phyloP scores from a whole-genome alignment of 2,329 filamentous ascomycete genomes.

The Penicillium sp. region DNA sequence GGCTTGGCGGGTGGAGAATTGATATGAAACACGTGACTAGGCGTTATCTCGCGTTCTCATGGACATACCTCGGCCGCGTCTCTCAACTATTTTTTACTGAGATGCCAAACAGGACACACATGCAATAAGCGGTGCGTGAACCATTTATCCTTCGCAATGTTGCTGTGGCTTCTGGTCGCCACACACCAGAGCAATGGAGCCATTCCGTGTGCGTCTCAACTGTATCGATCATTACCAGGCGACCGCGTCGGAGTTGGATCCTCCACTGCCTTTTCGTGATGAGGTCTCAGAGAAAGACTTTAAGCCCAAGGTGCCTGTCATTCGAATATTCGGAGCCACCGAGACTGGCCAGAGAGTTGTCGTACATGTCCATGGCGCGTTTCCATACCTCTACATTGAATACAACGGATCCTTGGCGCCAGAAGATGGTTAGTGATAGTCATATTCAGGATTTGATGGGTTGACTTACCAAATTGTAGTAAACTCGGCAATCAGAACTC shows the following conservation, averaged over 20 bases:
- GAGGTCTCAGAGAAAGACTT: conserved; percentile 58
- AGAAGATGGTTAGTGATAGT: conserved; percentile 59
- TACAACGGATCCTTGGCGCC: conserved; percentile 68
- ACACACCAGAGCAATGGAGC: conserved; percentile 54
- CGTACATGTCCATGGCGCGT: conserved; percentile 90
- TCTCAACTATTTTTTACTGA: neutral
- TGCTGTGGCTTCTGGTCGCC: conserved; percentile 23
- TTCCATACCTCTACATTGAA: conserved; percentile 92
- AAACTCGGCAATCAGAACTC: conserved; percentile 68
- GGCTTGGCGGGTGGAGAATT: conserved; percentile 4
- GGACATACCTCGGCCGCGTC: conserved; percentile 4
- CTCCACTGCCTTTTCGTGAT: conserved; percentile 67
- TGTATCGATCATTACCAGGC: conserved; percentile 95
- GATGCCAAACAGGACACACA: neutral
- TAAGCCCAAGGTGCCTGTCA: conserved; percentile 74
- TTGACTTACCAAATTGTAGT: conserved; percentile 50
- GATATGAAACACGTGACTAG: conserved; percentile 28
- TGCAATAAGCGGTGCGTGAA: conserved; percentile 2
- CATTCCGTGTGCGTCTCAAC: conserved; percentile 88
- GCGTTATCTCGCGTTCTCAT: conserved; percentile 27
- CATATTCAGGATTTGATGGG: neutral
- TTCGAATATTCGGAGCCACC: conserved; percentile 88
- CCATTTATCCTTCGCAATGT: conserved; percentile 20
- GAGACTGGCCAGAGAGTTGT: conserved; percentile 95
- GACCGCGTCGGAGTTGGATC: conserved; percentile 74